Percentiles rank a stretch among this genome's conserved stretches.
These are phyloP conservation scores for Phytophthora podocarpi DNA, from an alignment of 352 stramenopile species.

Conservation along the genomic window DNA sequence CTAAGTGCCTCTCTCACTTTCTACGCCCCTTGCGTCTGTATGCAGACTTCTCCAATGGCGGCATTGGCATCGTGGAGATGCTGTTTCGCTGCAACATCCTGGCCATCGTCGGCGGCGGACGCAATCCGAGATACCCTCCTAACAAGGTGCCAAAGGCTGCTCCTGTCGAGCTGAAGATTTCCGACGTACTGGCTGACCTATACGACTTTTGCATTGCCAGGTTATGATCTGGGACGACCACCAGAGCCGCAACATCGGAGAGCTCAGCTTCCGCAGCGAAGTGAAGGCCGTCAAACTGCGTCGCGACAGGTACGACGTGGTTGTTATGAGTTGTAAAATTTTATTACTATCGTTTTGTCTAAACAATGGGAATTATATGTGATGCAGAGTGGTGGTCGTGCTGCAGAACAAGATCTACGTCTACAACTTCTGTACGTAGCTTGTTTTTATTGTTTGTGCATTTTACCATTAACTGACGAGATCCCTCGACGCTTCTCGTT, in stretches of 20 bases:
- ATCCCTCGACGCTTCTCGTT: neutral
- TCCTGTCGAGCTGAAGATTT: neutral
- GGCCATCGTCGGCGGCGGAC: constrained; percentile 91
- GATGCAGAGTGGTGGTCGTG: constrained; percentile 93
- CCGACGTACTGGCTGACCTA: neutral
- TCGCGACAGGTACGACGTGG: constrained; percentile 81
- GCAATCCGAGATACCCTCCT: constrained; percentile 93
- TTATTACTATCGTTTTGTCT: neutral
- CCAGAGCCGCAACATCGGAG: constrained; percentile 96
- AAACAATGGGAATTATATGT: neutral
- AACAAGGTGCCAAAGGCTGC: constrained; percentile 88
- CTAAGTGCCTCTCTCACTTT: neutral
- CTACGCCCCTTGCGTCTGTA: neutral
- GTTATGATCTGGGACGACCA: constrained; percentile 99
- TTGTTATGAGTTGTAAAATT: neutral
- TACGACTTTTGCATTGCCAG: constrained; percentile 33
- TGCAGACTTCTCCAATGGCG: constrained; percentile 92
- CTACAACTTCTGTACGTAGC: constrained; percentile 94
- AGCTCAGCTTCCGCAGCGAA: constrained; percentile 97
- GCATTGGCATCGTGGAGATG: constrained; percentile 99
- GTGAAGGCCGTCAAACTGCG: constrained; percentile 96
- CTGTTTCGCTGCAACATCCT: constrained; percentile 99
- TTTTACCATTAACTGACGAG: constrained; percentile 5
- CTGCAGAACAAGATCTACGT: constrained; percentile 97
- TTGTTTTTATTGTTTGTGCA: neutral